Base-by-base conservation (phyloP, 139 green algal genomes). In the Chlorella sp. region DNA sequence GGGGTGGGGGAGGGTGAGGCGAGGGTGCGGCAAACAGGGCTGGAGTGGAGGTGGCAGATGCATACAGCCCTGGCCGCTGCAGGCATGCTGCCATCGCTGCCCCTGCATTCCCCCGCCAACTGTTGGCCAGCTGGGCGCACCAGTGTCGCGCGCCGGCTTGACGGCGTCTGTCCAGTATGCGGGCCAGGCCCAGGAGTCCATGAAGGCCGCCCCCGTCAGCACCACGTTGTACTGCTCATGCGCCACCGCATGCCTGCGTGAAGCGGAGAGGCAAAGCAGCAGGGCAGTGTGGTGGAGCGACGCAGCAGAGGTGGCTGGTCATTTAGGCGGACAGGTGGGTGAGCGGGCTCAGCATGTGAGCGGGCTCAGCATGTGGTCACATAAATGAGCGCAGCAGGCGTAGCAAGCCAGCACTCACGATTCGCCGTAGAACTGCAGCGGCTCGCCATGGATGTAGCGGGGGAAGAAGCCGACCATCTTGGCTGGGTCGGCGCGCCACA, bases 171-270 rank as follows among this genome's bases (percentile, higher is more conserved):
- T 51, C 63, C 76, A 92, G 80, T 93, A 93, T 23, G 68, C 38
- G 5, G 41, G 38, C 30, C 91, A 89, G 21, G 87, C 82, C 32
- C 69, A 26, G 7, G 32, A 39, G 73, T 93, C 90, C 51, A 92
- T 71, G 82, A 93, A 93, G 17, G 86, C 85, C 3, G 90, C 89
- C 1, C 90, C 90, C 12, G 90, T 81, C 34, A 93, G 78, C 18
- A 93, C 80, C 20, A 89, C 55, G 64, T 93, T 93, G 86, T 89
- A 92, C 30, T 25, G 5, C 15, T 85, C 79, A 12, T 20, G 55
- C 21, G 64, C 55, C 34, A 88, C 84, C 7, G 73, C 83, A 72
- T 92, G 60, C 63, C 82, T 81, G 80, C 23, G 38, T 26, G 39
- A 26, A 26, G 71, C 36, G 9, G 55, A 32, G 32, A 26, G 30